Evolutionary conservation across 345 rosid species (phyloP), one percentile per base, ranked within the genome.

Genomic region (Mangifera indica): DNA sequence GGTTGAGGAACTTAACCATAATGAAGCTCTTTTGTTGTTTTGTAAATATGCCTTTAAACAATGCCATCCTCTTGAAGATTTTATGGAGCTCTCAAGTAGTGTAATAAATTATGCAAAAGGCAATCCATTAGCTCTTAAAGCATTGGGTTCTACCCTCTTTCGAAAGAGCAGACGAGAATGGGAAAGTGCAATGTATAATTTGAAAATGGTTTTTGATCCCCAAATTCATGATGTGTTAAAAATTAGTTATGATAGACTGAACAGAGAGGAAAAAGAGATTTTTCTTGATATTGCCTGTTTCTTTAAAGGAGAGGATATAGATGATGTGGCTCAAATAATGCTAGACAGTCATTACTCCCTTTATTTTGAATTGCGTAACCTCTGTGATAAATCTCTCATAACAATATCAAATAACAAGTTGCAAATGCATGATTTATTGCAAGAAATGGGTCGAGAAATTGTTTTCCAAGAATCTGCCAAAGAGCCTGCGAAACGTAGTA

Each of bases 201-300:
- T 80, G 6, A 22, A 68, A 12, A 18, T 22, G 46, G 3, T 62
- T 73, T 14, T 48, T 10, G n/a, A 56, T 15, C 20, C 15, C 0
- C 12, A 70, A 24, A 40, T 77, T 20, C 1, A 8, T 0, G 12
- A 74, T 12, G 6, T 77, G 3, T 6, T 80, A 29, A 73, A 51
- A 25, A 59, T 66, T 0, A 74, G 74, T 55, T 74, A 29, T 49
- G 73, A 74, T 13, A 44, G 42, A 7, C 3, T 81, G 0, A 51
- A 62, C 2, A 20, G 2, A 0, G 15, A 18, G 14, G 71, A 79
- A 72, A 81, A 81, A 61, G 32, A 63, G 18, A 32, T 80, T 10
- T 86, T 86, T 67, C 81, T 81, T 14, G 84, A 86, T 49, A 78
- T 86, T 61, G 87, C 87, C 14, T 79, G 85, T 57, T 81, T 81